Evolutionary conservation across 2,329 filamentous ascomycete species (phyloP), one percentile per base, ranked within the genome.

Genomic region (Phialophora verrucosa): DNA sequence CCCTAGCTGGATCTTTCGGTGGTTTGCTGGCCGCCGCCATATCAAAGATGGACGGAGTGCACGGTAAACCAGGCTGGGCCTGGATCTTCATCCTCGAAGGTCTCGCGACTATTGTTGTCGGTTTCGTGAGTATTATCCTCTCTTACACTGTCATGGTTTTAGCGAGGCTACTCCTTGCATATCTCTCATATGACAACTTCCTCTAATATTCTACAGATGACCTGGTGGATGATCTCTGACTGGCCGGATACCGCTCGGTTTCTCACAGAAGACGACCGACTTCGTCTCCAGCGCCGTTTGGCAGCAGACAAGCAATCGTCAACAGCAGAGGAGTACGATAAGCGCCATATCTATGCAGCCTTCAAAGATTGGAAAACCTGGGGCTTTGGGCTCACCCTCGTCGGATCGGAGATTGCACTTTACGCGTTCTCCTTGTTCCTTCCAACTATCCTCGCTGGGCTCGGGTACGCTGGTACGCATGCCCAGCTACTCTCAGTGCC

Each of bases 401-500:
- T 84, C 63, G 81, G 81, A 8, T 82, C 83, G 42, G 82, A 83
- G 1, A 81, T 82, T 2, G 84, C 85, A 0, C 88, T 88, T 71
- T 84, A 85, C 1, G 85, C 83, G 55, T 78, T 90, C 62, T 86
- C 84, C n/a, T 78, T 77, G 80, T 90, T 82, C 75, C 83, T 89
- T 0, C 89, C 89, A 3, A 69, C 67, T 4, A 71, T 91, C 63
- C 86, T 90, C 59, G 82, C 82, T 3, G 87, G 86, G 0, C 74
- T 85, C 0, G 83, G 83, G 2, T 85, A 83, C 70, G 74, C 83
- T n/a, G 82, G 84, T 62, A 78, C 88, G 20, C 74, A 79, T 56
- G 87, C 87, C 4, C 88, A 90, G 75, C 76, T 90, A 23, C 87
- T 90, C 82, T 89, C 87, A 0, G 87, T 90, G 0, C 87, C 88